A percentile compares a stretch with the other conserved stretches of the same genome.
Conservation (phyloP, 768 basidiomycete genomes). For the Pisolithus marmoratus region DNA sequence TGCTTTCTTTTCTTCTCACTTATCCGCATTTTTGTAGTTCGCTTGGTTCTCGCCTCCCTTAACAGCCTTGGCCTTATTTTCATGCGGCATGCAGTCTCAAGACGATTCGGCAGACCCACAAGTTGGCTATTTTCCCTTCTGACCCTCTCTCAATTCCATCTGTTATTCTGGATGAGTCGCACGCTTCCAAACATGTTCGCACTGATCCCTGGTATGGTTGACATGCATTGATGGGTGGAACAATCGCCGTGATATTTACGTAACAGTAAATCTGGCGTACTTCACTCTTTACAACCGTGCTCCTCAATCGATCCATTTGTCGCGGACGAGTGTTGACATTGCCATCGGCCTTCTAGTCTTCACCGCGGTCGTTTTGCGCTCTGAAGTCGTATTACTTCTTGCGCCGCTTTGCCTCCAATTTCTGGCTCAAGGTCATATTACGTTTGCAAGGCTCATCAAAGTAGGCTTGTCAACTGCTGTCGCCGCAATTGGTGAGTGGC, state of each 20-base stretch:
- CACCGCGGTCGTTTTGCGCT: slow-evolving; percentile 66
- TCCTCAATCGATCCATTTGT: slow-evolving; percentile 35
- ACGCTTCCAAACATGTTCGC: slow-evolving; percentile 96
- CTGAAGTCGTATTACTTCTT: slow-evolving; percentile 70
- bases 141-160: slow-evolving; percentile 82
- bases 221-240: neutral
- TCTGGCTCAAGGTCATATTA: slow-evolving; percentile 36
- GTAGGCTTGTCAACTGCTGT: slow-evolving; percentile 46
- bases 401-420: slow-evolving; percentile 54
- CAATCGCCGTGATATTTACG: neutral
- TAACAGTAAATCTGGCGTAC: slow-evolving; percentile 54
- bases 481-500: slow-evolving; percentile 45
- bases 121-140: slow-evolving; percentile 59
- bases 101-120: slow-evolving; percentile 57
- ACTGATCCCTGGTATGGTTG: slow-evolving; percentile 58
- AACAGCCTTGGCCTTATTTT: slow-evolving; percentile 61
- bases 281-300: slow-evolving; percentile 38
- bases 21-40: slow-evolving; percentile 41
- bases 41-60: slow-evolving; percentile 61
- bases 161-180: slow-evolving; percentile 89
- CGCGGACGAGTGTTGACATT: slow-evolving; percentile 26
- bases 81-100: slow-evolving; percentile 55
- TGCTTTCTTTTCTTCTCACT: neutral
- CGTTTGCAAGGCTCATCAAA: slow-evolving; percentile 39
- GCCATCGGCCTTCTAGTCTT: slow-evolving; percentile 62